Base-by-base conservation (phyloP, 1,284 basidiomycete species). In the Exobasidium rhododendri region DNA sequence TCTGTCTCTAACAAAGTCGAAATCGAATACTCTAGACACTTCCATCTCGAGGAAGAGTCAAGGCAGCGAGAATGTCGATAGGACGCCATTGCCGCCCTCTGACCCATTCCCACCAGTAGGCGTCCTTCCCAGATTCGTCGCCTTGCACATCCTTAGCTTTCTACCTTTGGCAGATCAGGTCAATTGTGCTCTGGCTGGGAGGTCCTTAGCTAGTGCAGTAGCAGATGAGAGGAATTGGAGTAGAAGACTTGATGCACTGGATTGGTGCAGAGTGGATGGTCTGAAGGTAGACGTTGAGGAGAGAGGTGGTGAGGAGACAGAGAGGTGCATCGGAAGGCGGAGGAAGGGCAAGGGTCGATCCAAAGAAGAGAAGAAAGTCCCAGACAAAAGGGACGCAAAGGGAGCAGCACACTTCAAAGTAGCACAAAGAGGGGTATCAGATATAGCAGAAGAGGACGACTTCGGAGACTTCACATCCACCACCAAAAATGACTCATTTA, bases 361-460 rank as follows among this genome's bases (percentile, higher is more conserved):
- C 22, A 28, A 50, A 50, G 47, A 6, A 14, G 20, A 20, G 28
- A 26, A 24, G 17, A 60, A 43, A 20, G 7, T 45, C n/a, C 22
- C 46, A 45, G n/a, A 29, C 7, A 20, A 32, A 46, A 50, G n/a
- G 13, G 57, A 35, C 5, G 1, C 13, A 1, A 20, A 35, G 22
- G 22, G 17, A 20, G 4, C 49, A 4, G 30, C n/a, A 22, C n/a
- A n/a, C n/a, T n/a, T n/a, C n/a, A n/a, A n/a, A n/a, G n/a, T n/a
- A n/a, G n/a, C n/a, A n/a, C n/a, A 32, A 28, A 31, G 29, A 17
- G 13, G n/a, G 29, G 29, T 26, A 49, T 56, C n/a, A 53, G 47
- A 83, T 2, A 84, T 86, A 4, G 85, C 82, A 44, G 81, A 80
- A 43, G 74, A 91, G 61, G 91, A 94, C 68, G 93, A 94, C 43